phyloP scores from a whole-genome alignment of 208 protist species.

The Zelonia costaricensis region DNA sequence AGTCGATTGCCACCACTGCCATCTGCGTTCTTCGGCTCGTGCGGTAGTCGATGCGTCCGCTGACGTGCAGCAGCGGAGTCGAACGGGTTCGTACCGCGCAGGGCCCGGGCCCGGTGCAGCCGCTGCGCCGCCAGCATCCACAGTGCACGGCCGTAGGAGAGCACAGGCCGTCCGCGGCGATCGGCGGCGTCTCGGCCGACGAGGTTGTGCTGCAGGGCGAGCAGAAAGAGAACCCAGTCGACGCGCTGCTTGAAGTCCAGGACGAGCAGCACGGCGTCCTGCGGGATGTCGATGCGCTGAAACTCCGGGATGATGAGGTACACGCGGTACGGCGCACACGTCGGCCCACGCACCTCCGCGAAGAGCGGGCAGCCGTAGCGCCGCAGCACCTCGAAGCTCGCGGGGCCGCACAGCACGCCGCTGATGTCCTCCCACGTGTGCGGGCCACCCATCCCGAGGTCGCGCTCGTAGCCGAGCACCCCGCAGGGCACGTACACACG shows the following conservation, averaged over 20 bases:
- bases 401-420: slow-evolving; percentile 54
- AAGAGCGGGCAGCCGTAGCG: slow-evolving; percentile 63
- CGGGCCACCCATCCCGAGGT: slow-evolving; percentile 32
- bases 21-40: too few species aligned
- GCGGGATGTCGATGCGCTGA: slow-evolving; percentile 24
- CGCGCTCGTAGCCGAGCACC: slow-evolving; percentile 44
- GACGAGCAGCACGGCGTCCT: slow-evolving; percentile 56
- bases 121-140: slow-evolving; percentile 75
- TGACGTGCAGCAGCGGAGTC: background rate
- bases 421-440: slow-evolving; percentile 44
- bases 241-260: slow-evolving; percentile 56
- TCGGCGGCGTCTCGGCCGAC: background rate
- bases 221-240: slow-evolving; percentile 57
- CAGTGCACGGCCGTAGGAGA: slow-evolving; percentile 73
- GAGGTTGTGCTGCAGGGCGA: slow-evolving; percentile 23
- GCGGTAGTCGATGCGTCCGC: too few species aligned
- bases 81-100: slow-evolving; percentile 41
- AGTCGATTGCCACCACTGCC: too few species aligned
- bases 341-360: slow-evolving; percentile 18
- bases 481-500: slow-evolving; percentile 46
- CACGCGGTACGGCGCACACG: slow-evolving; percentile 39
- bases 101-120: slow-evolving; percentile 31
- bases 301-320: slow-evolving; percentile 52
- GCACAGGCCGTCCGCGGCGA: background rate
- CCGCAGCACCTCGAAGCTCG: slow-evolving; percentile 49